Percentiles rank a stretch among this genome's conserved stretches.
These are phyloP conservation scores for Lentinula raphanica DNA, from an alignment of 768 basidiomycete species.

Conservation along the genomic window DNA sequence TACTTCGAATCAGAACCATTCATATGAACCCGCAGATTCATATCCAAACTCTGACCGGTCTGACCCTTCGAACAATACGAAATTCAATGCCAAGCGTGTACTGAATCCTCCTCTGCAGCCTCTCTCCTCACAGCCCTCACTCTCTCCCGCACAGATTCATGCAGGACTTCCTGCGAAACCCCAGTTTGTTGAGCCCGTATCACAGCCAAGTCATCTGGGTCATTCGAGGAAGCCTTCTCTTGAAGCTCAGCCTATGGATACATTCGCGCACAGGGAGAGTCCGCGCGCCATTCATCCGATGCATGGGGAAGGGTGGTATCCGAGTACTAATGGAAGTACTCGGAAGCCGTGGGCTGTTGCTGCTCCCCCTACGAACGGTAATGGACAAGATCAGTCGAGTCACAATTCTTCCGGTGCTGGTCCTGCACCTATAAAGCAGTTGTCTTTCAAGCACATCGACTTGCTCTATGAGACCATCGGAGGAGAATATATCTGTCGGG, in stretches of 20 bases:
- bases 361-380: neutral
- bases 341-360: neutral
- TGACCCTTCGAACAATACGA: neutral
- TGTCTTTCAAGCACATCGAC: constrained; percentile 3
- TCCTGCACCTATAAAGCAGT: neutral
- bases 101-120: neutral
- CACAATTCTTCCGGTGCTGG: neutral
- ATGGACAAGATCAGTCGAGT: neutral
- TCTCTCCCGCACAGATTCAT: no score
- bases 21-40: neutral
- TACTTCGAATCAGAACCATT: neutral
- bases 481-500: constrained; percentile 4
- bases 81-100: neutral
- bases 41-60: no score
- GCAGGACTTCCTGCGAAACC: no score
- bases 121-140: neutral
- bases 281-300: neutral
- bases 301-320: neutral
- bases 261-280: no score
- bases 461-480: constrained; percentile 3
- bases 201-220: no score
- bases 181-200: no score
- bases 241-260: no score
- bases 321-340: neutral
- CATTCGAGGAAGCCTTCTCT: no score